Percentiles rank a stretch among this genome's conserved stretches.
phyloP scores from a whole-genome alignment of 345 rosid genomes.

The Geranium brycei region DNA sequence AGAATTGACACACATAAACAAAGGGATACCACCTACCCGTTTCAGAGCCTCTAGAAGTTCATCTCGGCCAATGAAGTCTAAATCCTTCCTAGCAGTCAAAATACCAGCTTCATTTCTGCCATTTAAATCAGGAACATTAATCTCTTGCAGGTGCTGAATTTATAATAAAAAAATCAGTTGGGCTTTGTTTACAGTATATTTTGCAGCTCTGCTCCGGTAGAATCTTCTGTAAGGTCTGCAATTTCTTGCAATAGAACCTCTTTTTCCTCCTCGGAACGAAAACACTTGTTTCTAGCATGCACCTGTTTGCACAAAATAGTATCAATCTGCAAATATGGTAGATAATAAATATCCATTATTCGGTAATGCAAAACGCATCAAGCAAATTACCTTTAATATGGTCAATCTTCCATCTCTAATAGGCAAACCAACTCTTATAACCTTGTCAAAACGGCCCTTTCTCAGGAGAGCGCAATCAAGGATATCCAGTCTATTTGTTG shows the following conservation, averaged over 20 bases:
- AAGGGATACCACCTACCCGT: slow-evolving; percentile 37
- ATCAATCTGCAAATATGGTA: slow-evolving; percentile 4
- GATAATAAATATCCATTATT: slow-evolving; percentile 8
- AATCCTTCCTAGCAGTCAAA: slow-evolving; percentile 90
- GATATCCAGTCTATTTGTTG: slow-evolving; percentile 89
- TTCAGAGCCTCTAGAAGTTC: slow-evolving; percentile 90
- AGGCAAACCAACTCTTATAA: slow-evolving; percentile 89
- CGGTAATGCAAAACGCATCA: neutral
- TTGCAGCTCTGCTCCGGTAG: slow-evolving; percentile 95
- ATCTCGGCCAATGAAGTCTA: slow-evolving; percentile 71
- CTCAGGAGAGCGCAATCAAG: slow-evolving; percentile 94
- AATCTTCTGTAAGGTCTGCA: slow-evolving; percentile 74
- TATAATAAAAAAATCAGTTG: slow-evolving; percentile 4
- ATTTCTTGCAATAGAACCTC: slow-evolving; percentile 57
- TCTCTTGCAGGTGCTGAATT: slow-evolving; percentile 1
- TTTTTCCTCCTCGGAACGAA: slow-evolving; percentile 75
- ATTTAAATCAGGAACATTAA: slow-evolving; percentile 21
- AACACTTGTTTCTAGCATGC: slow-evolving; percentile 88
- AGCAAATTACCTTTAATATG: slow-evolving; percentile 53
- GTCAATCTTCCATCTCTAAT: slow-evolving; percentile 87
- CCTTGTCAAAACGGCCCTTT: slow-evolving; percentile 96
- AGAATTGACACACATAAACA: neutral
- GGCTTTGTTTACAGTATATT: slow-evolving; percentile 53
- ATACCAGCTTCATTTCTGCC: slow-evolving; percentile 95
- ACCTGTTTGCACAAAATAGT: slow-evolving; percentile 29